phyloP scores from a whole-genome alignment of 768 basidiomycete species.

The Xanthoconium purpureum region DNA sequence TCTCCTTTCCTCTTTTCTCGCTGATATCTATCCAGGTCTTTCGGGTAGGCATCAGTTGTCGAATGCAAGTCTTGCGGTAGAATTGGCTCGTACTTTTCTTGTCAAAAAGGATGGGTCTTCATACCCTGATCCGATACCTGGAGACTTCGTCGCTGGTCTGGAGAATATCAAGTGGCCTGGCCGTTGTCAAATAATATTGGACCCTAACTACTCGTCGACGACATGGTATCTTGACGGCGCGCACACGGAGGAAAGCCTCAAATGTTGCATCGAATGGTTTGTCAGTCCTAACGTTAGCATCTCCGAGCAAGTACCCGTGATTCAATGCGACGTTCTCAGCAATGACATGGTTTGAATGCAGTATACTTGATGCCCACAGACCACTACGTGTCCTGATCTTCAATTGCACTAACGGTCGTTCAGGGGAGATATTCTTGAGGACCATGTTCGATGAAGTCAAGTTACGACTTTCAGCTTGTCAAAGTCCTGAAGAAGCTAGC shows the following conservation, averaged over 20 bases:
- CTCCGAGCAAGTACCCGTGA: constrained; percentile 21
- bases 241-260: constrained; percentile 88
- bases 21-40: constrained; percentile 53
- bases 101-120: constrained; percentile 23
- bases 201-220: constrained; percentile 47
- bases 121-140: constrained; percentile 39
- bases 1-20: background rate
- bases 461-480: constrained; percentile 42
- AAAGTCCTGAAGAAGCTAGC: constrained; percentile 36
- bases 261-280: constrained; percentile 89
- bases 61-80: constrained; percentile 85
- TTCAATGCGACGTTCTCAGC: background rate
- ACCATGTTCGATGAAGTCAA: constrained; percentile 53
- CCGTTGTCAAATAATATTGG: constrained; percentile 80
- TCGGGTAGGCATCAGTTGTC: constrained; percentile 81
- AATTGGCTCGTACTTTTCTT: constrained; percentile 68
- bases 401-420: constrained; percentile 92
- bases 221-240: constrained; percentile 96
- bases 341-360: constrained; percentile 3
- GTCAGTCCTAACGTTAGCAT: constrained; percentile 57
- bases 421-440: constrained; percentile 68
- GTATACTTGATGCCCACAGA: constrained; percentile 16
- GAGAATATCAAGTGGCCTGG: constrained; percentile 85
- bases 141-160: constrained; percentile 59
- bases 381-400: constrained; percentile 72